These are phyloP conservation scores for Aureobasidium sp. DNA, from an alignment of 2,329 filamentous ascomycete genomes.

Conservation along the genomic window DNA sequence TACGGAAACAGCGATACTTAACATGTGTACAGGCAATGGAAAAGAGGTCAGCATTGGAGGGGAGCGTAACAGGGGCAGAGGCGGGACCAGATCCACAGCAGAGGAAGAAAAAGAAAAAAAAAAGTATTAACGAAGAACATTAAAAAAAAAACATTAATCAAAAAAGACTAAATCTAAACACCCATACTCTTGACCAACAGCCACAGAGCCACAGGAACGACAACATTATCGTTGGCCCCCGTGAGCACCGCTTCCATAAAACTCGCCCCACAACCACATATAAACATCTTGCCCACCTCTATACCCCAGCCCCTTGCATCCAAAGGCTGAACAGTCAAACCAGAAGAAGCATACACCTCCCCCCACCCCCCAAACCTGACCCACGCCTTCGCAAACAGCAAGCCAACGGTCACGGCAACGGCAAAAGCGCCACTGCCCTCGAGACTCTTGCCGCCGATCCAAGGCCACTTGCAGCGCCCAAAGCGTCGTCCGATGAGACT, in stretches of 20 bases:
- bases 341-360: constrained; percentile 20
- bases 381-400: constrained; percentile 65
- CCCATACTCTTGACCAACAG: constrained; percentile 42
- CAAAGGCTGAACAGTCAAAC: not conserved
- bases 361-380: constrained; percentile 65
- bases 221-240: constrained; percentile 96
- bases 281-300: constrained; percentile 48
- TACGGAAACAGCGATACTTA: no score
- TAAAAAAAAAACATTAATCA: no score
- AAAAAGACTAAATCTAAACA: constrained; percentile 5
- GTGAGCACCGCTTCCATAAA: constrained; percentile 92
- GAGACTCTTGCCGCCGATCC: constrained; percentile 92
- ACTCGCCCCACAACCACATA: constrained; percentile 73
- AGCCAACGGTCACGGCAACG: constrained; percentile 64
- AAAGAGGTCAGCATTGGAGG: no score
- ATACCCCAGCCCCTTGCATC: constrained; percentile 20
- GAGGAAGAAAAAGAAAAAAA: no score
- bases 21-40: no score
- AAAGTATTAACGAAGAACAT: no score
- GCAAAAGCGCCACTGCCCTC: constrained; percentile 81
- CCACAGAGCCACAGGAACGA: constrained; percentile 91
- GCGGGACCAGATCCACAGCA: no score
- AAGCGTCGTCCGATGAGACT: constrained; percentile 81
- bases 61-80: no score
- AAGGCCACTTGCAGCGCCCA: constrained; percentile 85